These are phyloP conservation scores for Solanum peruvianum DNA, from an alignment of 257 asterid genomes.

Conservation along the genomic window DNA sequence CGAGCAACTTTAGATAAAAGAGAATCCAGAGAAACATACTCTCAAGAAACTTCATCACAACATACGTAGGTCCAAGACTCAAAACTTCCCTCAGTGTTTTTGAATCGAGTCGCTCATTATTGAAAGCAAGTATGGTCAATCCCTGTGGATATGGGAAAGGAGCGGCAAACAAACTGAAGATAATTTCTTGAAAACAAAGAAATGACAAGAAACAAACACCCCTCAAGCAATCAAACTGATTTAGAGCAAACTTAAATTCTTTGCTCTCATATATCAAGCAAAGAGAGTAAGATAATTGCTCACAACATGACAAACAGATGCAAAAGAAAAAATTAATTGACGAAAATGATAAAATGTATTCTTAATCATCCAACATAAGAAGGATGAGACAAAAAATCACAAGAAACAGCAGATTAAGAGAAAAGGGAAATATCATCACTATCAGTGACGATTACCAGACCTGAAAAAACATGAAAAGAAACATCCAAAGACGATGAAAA, in stretches of 20 bases:
- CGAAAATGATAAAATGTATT: background rate
- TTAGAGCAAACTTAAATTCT: background rate
- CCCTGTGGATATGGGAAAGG: constrained; percentile 38
- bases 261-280: background rate
- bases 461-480: constrained; percentile 94
- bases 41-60: constrained; percentile 81
- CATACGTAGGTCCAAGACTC: constrained; percentile 91
- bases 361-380: background rate
- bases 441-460: constrained; percentile 22
- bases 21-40: constrained; percentile 29
- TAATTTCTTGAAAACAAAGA: constrained; percentile 1
- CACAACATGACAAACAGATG: background rate
- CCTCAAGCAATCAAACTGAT: background rate
- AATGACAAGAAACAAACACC: background rate
- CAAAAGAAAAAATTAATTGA: background rate
- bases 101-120: constrained; percentile 32
- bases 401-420: background rate
- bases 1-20: background rate
- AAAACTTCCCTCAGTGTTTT: constrained; percentile 68
- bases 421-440: background rate
- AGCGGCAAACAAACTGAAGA: background rate
- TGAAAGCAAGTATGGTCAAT: constrained; percentile 68
- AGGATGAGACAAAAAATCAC: background rate
- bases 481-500: constrained; percentile 97
- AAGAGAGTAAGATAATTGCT: background rate